Percentiles rank a stretch among this genome's conserved stretches.
These are phyloP conservation scores for Trypanosoma congolense DNA, from an alignment of 208 protist species.

Conservation along the genomic window DNA sequence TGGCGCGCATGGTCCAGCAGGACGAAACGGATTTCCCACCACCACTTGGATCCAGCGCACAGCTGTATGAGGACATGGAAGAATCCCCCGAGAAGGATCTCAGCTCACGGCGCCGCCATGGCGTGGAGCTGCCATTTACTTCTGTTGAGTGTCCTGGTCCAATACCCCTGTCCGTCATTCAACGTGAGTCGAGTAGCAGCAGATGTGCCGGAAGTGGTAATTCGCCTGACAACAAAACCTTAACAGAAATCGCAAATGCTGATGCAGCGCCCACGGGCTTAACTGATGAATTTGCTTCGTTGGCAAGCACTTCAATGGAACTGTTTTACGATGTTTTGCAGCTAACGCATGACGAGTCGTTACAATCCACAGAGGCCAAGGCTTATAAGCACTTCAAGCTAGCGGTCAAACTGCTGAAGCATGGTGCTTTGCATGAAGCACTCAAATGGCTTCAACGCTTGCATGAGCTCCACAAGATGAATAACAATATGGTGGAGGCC, in stretches of 20 bases:
- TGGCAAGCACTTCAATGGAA: constrained; percentile 65
- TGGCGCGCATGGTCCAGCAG: constrained; percentile 52
- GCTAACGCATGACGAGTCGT: constrained; percentile 64
- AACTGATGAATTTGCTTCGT: constrained; percentile 61
- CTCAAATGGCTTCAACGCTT: constrained; percentile 83
- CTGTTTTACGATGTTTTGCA: constrained; percentile 81
- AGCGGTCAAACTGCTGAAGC: constrained; percentile 71
- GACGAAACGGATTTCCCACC: constrained; percentile 45
- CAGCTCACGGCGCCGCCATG: constrained; percentile 32
- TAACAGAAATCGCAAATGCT: constrained; percentile 7
- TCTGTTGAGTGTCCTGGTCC: constrained; percentile 21
- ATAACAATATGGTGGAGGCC: constrained; percentile 69
- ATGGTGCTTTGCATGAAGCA: constrained; percentile 74
- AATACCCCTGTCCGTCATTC: not conserved
- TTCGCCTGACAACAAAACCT: too few species aligned
- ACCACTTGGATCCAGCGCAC: constrained; percentile 36
- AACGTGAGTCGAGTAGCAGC: not conserved
- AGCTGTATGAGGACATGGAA: constrained; percentile 59
- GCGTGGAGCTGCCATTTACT: constrained; percentile 24
- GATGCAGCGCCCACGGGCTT: constrained; percentile 23
- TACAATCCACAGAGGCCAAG: constrained; percentile 79
- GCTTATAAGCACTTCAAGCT: constrained; percentile 79
- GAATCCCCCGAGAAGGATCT: constrained; percentile 48
- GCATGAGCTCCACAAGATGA: constrained; percentile 73
- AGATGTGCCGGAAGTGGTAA: too few species aligned